Base-by-base conservation (phyloP, 169 alveolate species). In the Plasmodium billcollinsi region DNA sequence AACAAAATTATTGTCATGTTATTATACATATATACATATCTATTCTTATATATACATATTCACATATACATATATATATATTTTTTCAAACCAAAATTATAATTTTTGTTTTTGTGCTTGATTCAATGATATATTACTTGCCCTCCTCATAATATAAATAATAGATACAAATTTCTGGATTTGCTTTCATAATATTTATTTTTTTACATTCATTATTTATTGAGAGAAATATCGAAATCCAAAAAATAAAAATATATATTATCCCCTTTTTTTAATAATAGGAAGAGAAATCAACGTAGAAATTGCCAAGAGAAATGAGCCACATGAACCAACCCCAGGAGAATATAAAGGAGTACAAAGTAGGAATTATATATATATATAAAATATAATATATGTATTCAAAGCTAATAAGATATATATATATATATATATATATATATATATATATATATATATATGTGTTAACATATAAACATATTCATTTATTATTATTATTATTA, bases 271-370 rank as follows among this genome's bases (percentile, higher is more conserved):
- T 80, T 67, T 80, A 66, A 80, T 67, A 61, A 80, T 62, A 80
- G 90, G 90, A 15, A 69, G 90, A 67, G 39, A 67, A 54, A 80
- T 80, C 43, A 80, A 80, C 90, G 90, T 80, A 52, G 83, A 80
- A 62, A 67, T 80, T 67, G 90, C 90, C 62, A 80, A 69, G 49
- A 59, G 90, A 67, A 69, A 80, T 61, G 90, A 80, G 45, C 90
- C 90, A 14, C 80, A 80, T 59, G 90, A 80, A n/a, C 90, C 90
- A 80, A 80, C 90, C 20, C 90, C 90, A 26, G 90, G 90, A 29
- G 83, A 80, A 47, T 80, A 80, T 54, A 80, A 80, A 26, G 90
- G 90, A 80, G 45, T 69, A 29, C 78, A 80, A 66, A 80, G 90
- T 80, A 80, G 21, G 59, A 7, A 62, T 49, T 61, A 50, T 45